Evolutionary conservation across 768 basidiomycete species (phyloP).

Genomic region (Tylopilus subfusipes): DNA sequence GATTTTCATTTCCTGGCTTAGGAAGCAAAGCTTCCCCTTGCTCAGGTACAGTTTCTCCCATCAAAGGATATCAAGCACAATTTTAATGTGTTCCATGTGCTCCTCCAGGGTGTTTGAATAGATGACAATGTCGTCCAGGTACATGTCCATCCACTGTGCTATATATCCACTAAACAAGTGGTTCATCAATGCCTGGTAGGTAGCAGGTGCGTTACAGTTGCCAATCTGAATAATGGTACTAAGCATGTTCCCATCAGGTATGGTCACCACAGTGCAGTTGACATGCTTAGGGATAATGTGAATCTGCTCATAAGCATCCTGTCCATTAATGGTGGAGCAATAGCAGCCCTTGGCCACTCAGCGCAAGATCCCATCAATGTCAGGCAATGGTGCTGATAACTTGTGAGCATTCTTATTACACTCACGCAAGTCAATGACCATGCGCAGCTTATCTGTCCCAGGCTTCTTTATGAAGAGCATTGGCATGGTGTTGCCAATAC

Average conservation of each 20-base stretch:
- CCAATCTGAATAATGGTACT: background rate
- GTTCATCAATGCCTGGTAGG: background rate
- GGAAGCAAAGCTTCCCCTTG: background rate
- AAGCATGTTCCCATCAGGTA: too few species aligned
- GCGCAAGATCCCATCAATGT: conserved; percentile 14
- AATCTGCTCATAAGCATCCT: background rate
- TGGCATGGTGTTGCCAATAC: background rate
- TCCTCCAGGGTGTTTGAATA: background rate
- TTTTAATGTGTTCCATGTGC: background rate
- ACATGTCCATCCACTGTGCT: too few species aligned
- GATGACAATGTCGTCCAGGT: too few species aligned
- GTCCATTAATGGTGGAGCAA: too few species aligned
- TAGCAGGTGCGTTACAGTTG: background rate
- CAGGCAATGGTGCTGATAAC: conserved; percentile 8
- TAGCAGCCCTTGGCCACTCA: background rate
- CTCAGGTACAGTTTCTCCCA: background rate
- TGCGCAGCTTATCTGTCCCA: background rate
- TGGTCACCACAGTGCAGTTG: too few species aligned
- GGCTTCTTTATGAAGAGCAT: conserved; percentile 6
- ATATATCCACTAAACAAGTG: too few species aligned
- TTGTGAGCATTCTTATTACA: conserved; percentile 1
- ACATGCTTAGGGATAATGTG: background rate
- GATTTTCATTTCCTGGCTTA: background rate
- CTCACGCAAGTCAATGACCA: conserved; percentile 4
- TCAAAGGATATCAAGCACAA: background rate